These are phyloP conservation scores for Corymbia citriodora DNA, from an alignment of 441 rosid species.

Conservation along the genomic window DNA sequence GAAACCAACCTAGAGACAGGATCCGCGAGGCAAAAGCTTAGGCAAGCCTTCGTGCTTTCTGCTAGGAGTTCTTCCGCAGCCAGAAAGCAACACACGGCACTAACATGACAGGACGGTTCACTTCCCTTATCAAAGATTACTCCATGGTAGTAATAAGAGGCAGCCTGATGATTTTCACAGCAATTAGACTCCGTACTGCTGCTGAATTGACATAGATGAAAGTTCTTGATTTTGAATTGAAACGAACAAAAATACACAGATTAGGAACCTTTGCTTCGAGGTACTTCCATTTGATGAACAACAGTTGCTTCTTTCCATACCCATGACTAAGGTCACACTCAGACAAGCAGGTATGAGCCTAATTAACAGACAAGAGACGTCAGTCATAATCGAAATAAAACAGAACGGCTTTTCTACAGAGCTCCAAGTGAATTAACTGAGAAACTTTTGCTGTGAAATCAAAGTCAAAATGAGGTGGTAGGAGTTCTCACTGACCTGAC, in stretches of 20 bases:
- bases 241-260: neutral
- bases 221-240: neutral
- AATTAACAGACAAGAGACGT: constrained; percentile 1
- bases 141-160: constrained; percentile 92
- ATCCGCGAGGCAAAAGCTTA: constrained; percentile 67
- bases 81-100: constrained; percentile 78
- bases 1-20: constrained; percentile 67
- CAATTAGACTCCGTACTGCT: neutral
- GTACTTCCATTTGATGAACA: constrained; percentile 85
- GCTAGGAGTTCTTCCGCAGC: constrained; percentile 69
- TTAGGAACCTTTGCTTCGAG: constrained; percentile 79
- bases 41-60: constrained; percentile 86
- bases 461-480: neutral
- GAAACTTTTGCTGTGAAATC: neutral
- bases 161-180: constrained; percentile 41
- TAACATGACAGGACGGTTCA: constrained; percentile 57
- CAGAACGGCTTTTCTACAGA: neutral
- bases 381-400: neutral
- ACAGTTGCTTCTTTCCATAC: constrained; percentile 63
- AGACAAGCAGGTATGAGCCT: constrained; percentile 76
- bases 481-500: constrained; percentile 41
- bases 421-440: neutral
- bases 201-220: neutral
- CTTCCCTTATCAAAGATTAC: constrained; percentile 77
- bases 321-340: constrained; percentile 39